These are phyloP conservation scores for Phytopythium sindhum DNA, from an alignment of 352 stramenopile species.

Conservation along the genomic window DNA sequence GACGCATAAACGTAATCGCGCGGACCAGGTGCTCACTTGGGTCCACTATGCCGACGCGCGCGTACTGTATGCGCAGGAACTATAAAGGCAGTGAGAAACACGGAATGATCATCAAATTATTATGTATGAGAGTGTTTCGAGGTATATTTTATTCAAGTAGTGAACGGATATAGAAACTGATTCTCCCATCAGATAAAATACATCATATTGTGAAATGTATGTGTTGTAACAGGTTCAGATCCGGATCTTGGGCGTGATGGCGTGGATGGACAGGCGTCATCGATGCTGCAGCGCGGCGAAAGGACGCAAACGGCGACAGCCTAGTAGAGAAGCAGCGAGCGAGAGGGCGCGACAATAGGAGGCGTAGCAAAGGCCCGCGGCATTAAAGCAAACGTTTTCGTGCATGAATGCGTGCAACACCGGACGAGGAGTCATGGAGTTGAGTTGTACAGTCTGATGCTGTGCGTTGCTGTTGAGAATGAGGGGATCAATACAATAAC, in stretches of 20 bases:
- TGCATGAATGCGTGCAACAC: no score
- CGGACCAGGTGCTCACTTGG: not conserved
- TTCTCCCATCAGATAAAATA: no score
- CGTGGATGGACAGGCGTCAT: conserved; percentile 5
- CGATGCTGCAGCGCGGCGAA: conserved; percentile 2
- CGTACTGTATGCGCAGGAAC: not conserved
- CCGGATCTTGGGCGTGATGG: conserved; percentile 2
- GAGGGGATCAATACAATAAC: no score
- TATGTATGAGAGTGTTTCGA: not conserved
- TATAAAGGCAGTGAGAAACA: not conserved
- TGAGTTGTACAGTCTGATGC: no score
- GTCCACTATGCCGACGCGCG: not conserved
- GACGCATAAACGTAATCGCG: not conserved
- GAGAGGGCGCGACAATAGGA: not conserved
- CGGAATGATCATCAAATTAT: not conserved
- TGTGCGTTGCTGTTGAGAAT: no score
- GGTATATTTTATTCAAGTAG: not conserved
- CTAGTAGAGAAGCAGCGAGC: not conserved
- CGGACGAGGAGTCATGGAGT: no score
- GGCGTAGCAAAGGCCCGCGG: not conserved
- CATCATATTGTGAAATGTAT: not conserved
- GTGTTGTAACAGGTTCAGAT: not conserved
- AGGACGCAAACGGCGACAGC: not conserved
- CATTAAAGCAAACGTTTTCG: not conserved
- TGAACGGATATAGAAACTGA: no score